Evolutionary conservation across 192 early-diverging fungal genomes (phyloP).

Genomic region (Entophlyctis luteolus): DNA sequence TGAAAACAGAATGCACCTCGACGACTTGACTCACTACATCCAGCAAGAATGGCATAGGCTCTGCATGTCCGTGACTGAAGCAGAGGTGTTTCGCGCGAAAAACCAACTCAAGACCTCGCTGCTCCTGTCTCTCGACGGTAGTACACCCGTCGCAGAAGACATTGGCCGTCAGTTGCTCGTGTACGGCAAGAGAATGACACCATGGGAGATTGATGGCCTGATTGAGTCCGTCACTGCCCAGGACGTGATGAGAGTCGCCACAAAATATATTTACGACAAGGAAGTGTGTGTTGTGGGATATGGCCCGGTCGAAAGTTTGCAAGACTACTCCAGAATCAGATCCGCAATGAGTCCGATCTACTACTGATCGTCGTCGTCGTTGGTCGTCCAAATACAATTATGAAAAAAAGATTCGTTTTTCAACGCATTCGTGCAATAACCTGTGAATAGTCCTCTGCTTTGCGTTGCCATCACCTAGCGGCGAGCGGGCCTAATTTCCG

Average conservation of each 20-base stretch:
- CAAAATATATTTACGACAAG: conserved; percentile 83
- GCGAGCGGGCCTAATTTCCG: too few species aligned
- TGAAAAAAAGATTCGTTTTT: too few species aligned
- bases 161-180: conserved; percentile 96
- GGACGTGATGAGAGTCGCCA: conserved; percentile 82
- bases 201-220: conserved; percentile 80
- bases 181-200: conserved; percentile 86
- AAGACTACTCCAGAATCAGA: conserved; percentile 85
- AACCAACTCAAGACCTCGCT: conserved; percentile 96
- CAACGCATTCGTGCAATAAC: too few species aligned
- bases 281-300: conserved; percentile 81
- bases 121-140: conserved; percentile 87
- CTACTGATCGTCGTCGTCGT: too few species aligned
- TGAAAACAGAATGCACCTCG: conserved; percentile 75
- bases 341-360: conserved; percentile 68
- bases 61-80: conserved; percentile 74
- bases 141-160: conserved; percentile 92
- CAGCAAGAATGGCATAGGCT: conserved; percentile 92
- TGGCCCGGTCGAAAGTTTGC: conserved; percentile 83
- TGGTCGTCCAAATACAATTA: too few species aligned
- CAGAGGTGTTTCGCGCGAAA: conserved; percentile 94
- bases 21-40: conserved; percentile 83
- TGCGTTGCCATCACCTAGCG: too few species aligned
- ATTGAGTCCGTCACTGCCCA: conserved; percentile 80
- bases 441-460: too few species aligned